Evolutionary conservation across 371 early-diverging fungal genomes (phyloP).

Genomic region (Smittium culicis): DNA sequence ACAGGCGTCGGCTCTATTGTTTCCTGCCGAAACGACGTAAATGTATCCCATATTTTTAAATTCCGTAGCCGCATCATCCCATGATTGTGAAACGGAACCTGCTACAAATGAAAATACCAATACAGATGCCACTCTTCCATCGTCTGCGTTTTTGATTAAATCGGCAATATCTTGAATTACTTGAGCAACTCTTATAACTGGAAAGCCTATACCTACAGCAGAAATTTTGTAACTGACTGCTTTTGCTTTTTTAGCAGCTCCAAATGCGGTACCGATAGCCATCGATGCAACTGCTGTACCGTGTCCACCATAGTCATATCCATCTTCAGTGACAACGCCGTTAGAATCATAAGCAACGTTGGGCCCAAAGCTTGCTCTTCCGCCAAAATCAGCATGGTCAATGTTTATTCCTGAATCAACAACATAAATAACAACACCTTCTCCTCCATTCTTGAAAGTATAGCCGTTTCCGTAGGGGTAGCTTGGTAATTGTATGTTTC

Average conservation of each 20-base stretch:
- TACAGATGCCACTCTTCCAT: conserved; percentile 58
- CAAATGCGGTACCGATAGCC: background rate
- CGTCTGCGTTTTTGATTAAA: conserved; percentile 28
- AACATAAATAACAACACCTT: conserved; percentile 71
- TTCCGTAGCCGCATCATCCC: conserved; percentile 66
- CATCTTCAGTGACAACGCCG: conserved; percentile 33
- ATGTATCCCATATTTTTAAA: background rate
- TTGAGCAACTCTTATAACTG: conserved; percentile 58
- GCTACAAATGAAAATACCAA: conserved; percentile 95
- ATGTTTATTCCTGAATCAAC: conserved; percentile 84
- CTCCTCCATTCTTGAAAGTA: conserved; percentile 56
- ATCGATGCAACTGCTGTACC: conserved; percentile 11
- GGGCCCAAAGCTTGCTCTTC: conserved; percentile 72
- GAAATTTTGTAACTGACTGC: conserved; percentile 1
- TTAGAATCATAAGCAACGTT: conserved; percentile 44
- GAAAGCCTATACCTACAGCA: conserved; percentile 62
- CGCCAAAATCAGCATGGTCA: conserved; percentile 74
- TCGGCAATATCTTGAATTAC: conserved; percentile 55
- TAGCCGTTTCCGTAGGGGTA: conserved; percentile 43
- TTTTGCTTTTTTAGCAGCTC: conserved; percentile 7
- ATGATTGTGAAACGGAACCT: conserved; percentile 53
- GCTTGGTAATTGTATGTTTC: conserved; percentile 19
- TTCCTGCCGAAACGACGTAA: conserved; percentile 2
- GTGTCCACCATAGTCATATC: conserved; percentile 2
- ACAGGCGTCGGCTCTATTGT: conserved; percentile 1